phyloP scores from a whole-genome alignment of 192 early-diverging fungal genomes.

The Mortierella alpina region DNA sequence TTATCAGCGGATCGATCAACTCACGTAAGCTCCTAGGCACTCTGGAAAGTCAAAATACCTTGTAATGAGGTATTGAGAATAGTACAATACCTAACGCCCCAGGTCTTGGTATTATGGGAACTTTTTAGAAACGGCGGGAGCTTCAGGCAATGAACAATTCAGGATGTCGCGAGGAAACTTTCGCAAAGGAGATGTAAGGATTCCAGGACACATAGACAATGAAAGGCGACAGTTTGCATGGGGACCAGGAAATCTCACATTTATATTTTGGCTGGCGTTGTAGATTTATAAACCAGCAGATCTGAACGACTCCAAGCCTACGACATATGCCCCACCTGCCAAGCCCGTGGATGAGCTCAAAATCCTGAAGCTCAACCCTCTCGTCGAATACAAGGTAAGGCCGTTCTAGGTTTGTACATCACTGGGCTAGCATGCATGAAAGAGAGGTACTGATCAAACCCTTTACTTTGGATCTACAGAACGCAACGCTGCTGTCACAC shows the following conservation, averaged over 20 bases:
- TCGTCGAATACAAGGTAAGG: slow-evolving; percentile 52
- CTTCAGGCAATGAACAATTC: slow-evolving; percentile 19
- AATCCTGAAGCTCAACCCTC: slow-evolving; percentile 48
- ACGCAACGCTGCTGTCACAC: slow-evolving; percentile 61
- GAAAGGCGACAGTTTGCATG: background rate
- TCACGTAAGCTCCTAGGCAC: slow-evolving; percentile 19
- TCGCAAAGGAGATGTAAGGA: slow-evolving; percentile 50
- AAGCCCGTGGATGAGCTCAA: slow-evolving; percentile 54
- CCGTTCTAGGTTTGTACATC: background rate
- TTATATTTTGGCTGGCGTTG: background rate
- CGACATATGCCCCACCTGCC: slow-evolving; percentile 16
- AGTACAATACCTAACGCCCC: too few species aligned
- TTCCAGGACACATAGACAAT: background rate
- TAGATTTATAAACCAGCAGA: slow-evolving; percentile 51
- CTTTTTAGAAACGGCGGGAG: slow-evolving; percentile 19
- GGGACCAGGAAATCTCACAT: background rate
- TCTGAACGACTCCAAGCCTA: slow-evolving; percentile 26
- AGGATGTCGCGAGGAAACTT: slow-evolving; percentile 41
- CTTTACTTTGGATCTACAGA: slow-evolving; percentile 25
- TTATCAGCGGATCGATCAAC: slow-evolving; percentile 37
- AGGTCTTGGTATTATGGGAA: too few species aligned
- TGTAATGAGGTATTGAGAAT: too few species aligned
- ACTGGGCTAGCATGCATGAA: background rate
- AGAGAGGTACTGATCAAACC: background rate
- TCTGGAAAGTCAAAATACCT: too few species aligned